These are phyloP conservation scores for Exophiala xenobiotica DNA, from an alignment of 2,329 filamentous ascomycete species.

Conservation along the genomic window DNA sequence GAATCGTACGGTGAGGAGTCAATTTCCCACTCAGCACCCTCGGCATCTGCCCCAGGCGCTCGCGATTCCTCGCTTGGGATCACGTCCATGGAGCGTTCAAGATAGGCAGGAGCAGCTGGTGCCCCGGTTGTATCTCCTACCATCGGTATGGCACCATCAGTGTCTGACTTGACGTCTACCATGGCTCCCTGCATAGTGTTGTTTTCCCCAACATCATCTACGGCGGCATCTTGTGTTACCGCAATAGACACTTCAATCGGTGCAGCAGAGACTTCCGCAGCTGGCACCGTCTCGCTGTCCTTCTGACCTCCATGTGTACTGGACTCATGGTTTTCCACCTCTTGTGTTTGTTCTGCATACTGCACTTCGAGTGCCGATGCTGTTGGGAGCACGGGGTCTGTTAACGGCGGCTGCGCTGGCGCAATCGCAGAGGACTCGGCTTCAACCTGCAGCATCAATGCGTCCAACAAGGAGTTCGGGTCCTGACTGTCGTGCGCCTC, in stretches of 20 bases:
- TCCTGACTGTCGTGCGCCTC: background rate
- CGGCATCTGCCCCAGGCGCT: constrained; percentile 42
- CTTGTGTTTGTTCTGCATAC: background rate
- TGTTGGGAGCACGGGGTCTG: background rate
- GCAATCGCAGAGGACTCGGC: constrained; percentile 17
- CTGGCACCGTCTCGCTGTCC: too few species aligned
- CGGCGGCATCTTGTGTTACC: background rate
- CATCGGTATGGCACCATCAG: constrained; percentile 4
- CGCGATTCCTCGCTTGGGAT: constrained; percentile 5
- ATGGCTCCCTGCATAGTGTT: background rate
- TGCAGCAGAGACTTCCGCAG: too few species aligned
- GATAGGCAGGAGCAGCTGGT: background rate
- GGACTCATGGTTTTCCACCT: too few species aligned
- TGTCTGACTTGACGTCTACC: background rate
- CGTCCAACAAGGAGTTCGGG: constrained; percentile 26
- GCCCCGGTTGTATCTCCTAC: constrained; percentile 3
- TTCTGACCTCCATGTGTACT: too few species aligned
- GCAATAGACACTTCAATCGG: background rate
- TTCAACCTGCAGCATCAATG: constrained; percentile 30
- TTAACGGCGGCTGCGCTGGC: background rate
- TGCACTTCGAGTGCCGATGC: too few species aligned
- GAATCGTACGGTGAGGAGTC: constrained; percentile 76
- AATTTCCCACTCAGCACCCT: constrained; percentile 77
- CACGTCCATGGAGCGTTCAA: background rate
- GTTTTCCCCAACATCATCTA: constrained; percentile 2